A percentile compares a stretch with the other conserved stretches of the same genome.
Conservation (phyloP, 352 stramenopile genomes). For the Phytopythium mirpurense region DNA sequence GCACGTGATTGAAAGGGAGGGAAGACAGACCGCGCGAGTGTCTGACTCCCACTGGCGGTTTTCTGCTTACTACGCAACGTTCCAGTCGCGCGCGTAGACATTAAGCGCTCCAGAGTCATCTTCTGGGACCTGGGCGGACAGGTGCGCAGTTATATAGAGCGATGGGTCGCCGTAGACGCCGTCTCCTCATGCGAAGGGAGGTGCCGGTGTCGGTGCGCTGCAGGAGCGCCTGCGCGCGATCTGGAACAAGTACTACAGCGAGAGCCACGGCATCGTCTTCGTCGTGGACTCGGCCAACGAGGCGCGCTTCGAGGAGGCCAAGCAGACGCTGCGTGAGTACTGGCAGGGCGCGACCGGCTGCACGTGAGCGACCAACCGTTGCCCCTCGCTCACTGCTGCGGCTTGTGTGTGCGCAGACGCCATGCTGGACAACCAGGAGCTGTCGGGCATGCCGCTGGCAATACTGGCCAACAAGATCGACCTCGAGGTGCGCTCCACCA, state of each 20-base stretch:
- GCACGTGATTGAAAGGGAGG: too few relatives aligned
- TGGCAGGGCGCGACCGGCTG: too few relatives aligned
- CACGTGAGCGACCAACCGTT: too few relatives aligned
- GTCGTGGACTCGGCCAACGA: slow-evolving; percentile 88
- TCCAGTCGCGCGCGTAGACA: slow-evolving; percentile 77
- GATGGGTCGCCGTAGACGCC: too few relatives aligned
- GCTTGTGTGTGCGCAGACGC: slow-evolving; percentile 31
- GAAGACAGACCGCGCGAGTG: too few relatives aligned
- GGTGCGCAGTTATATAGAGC: slow-evolving; percentile 13
- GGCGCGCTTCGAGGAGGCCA: slow-evolving; percentile 85
- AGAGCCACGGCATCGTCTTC: slow-evolving; percentile 90
- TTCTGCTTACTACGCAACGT: too few relatives aligned
- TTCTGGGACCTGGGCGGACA: slow-evolving; percentile 92
- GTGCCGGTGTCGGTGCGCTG: neutral
- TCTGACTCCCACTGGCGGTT: neutral
- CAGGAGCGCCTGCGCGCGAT: slow-evolving; percentile 84
- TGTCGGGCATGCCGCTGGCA: slow-evolving; percentile 81
- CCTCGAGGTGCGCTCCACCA: slow-evolving; percentile 28
- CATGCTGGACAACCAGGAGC: slow-evolving; percentile 75
- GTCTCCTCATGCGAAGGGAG: neutral
- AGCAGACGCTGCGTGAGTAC: slow-evolving; percentile 69
- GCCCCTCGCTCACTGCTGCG: neutral
- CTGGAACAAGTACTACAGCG: slow-evolving; percentile 93
- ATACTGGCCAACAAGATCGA: slow-evolving; percentile 92
- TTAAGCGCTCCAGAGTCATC: slow-evolving; percentile 81